Percentiles rank a stretch among this genome's conserved stretches.
Conservation (phyloP, 768 basidiomycete genomes). For the Dacryopinax primogenitus region DNA sequence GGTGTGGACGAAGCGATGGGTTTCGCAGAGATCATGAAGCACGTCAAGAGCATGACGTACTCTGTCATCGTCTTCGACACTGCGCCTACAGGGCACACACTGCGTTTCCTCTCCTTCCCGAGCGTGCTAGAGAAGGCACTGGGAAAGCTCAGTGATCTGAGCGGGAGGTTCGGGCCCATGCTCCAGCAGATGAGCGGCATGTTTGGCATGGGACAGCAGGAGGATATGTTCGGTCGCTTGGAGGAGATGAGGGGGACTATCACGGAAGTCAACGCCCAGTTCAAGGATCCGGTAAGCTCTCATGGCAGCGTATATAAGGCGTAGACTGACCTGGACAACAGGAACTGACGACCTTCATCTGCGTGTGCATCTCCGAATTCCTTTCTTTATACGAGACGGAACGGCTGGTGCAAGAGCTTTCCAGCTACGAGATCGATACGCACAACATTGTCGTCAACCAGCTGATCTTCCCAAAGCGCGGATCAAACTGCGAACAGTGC, state of each 20-base stretch:
- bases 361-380: slow-evolving; percentile 98
- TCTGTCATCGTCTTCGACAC: slow-evolving; percentile 99
- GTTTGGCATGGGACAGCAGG: slow-evolving; percentile 50
- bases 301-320: too few relatives aligned
- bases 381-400: slow-evolving; percentile 97
- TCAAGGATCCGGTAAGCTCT: slow-evolving; percentile 83
- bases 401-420: slow-evolving; percentile 89
- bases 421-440: slow-evolving; percentile 90
- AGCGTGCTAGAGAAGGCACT: slow-evolving; percentile 94
- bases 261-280: slow-evolving; percentile 96
- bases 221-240: slow-evolving; percentile 98
- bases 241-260: slow-evolving; percentile 95
- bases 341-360: slow-evolving; percentile 99
- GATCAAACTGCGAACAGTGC: slow-evolving; percentile 91
- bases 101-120: slow-evolving; percentile 98
- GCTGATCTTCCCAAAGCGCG: slow-evolving; percentile 84
- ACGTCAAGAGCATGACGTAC: slow-evolving; percentile 99
- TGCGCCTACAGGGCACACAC: slow-evolving; percentile 94
- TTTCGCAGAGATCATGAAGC: slow-evolving; percentile 99
- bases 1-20: slow-evolving; percentile 99
- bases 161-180: slow-evolving; percentile 94
- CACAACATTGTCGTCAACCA: slow-evolving; percentile 99
- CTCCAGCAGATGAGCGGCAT: slow-evolving; percentile 49
- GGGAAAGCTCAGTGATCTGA: slow-evolving; percentile 85
- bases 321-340: slow-evolving; percentile 23